Conservation (phyloP, 257 asterid genomes). For the Echites panduratus region DNA sequence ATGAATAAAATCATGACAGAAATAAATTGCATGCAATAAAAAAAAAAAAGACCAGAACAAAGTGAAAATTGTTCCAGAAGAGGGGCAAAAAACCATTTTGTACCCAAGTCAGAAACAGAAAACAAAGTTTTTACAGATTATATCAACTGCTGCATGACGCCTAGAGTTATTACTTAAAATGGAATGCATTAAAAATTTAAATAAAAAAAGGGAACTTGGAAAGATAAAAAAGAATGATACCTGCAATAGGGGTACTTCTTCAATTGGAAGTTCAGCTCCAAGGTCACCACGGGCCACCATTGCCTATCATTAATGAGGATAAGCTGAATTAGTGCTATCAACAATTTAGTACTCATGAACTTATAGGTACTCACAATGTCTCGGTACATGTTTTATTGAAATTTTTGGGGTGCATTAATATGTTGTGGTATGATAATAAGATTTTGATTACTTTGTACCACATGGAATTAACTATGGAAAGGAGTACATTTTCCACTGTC, state of each 20-base stretch:
- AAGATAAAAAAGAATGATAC: conserved; percentile 29
- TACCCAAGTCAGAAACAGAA: background rate
- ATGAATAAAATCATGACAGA: background rate
- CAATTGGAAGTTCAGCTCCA: conserved; percentile 98
- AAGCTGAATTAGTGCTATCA: background rate
- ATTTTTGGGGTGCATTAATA: background rate
- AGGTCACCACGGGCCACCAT: conserved; percentile 99
- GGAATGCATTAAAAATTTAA: background rate
- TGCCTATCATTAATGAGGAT: conserved; percentile 51
- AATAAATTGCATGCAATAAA: background rate
- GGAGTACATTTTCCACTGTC: conserved; percentile 1
- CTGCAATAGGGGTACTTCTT: conserved; percentile 98
- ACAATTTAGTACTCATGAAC: background rate
- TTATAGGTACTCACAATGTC: background rate
- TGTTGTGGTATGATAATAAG: background rate
- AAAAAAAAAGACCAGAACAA: background rate
- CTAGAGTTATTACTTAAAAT: background rate
- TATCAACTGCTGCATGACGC: background rate
- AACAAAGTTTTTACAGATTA: background rate
- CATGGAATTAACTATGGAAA: background rate
- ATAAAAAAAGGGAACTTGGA: background rate
- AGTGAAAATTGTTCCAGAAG: background rate
- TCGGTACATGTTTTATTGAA: no score
- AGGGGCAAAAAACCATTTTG: background rate
- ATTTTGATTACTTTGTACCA: background rate